Evolutionary conservation across 768 basidiomycete species (phyloP), one percentile per base, ranked within the genome.

Genomic region (Naganishia onofrii): DNA sequence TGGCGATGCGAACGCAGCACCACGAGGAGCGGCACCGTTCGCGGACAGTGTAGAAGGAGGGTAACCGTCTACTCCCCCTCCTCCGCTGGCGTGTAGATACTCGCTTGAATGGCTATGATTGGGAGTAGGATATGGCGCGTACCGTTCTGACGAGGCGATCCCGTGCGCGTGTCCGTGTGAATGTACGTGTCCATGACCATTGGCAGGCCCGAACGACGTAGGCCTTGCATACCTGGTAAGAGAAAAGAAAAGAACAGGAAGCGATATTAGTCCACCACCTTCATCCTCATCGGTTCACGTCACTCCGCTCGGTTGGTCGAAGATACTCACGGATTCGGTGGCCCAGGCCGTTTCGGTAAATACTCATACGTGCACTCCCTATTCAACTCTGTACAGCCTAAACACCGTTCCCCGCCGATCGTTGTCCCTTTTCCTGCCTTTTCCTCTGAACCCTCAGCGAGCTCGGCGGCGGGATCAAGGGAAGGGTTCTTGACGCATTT

Each of bases 281-380:
- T 3, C 48, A 36, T 51, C n/a, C 48, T 51, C 46, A 4, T 51
- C 48, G 34, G 34, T 51, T 23, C 12, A 7, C 48, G 15, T n/a
- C 48, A 3, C 48, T 51, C 3, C 19, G 15, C 48, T 51, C 48
- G 21, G 21, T 21, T 6, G 15, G 4, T 51, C 48, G 48, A 8
- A 9, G 15, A 23, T 5, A 57, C 69, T 70, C 54, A 66, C 69
- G 60, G 60, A 54, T 70, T 70, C 31, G 63, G 60, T 19, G 69
- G 69, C 31, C 69, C 69, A 44, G 69, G 69, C 23, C 46, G 31
- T 26, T 66, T 70, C 10, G 46, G 63, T 21, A 36, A 15, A 55
- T 70, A 66, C 6, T 52, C 64, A 29, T 70, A 66, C 13, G 51
- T 66, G 63, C 69, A 70, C 17, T 65, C 69, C 34, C 69, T 53